These are phyloP conservation scores for Centella asiatica DNA, from an alignment of 129 eudicot genomes.

Conservation along the genomic window DNA sequence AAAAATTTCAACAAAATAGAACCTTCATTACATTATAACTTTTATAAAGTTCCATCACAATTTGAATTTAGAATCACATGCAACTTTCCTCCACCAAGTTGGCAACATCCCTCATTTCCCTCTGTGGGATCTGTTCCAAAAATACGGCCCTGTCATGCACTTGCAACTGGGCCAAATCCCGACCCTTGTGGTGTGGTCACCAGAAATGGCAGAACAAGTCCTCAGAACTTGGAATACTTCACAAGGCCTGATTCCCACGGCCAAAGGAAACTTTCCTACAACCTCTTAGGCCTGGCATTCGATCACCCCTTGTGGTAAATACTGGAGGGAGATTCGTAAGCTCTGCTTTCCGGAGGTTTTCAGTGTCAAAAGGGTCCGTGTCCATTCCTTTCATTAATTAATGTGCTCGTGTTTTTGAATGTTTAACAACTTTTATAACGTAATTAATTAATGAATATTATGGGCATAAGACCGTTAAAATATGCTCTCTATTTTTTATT, in stretches of 20 bases:
- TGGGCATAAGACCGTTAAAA: too few species aligned
- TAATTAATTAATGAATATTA: too few species aligned
- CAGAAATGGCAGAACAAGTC: constrained; percentile 19
- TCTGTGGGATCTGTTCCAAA: constrained; percentile 1
- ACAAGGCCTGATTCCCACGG: constrained; percentile 17
- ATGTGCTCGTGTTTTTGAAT: too few species aligned
- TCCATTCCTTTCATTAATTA: too few species aligned
- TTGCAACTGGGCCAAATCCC: constrained; percentile 18
- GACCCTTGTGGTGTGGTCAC: constrained; percentile 27
- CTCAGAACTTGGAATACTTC: constrained; percentile 27
- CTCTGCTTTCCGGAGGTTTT: constrained; percentile 20
- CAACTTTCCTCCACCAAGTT: constrained; percentile 21
- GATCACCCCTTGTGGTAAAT: constrained; percentile 26
- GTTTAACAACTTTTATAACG: too few species aligned
- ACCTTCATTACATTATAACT: too few species aligned
- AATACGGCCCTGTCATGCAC: constrained; percentile 12
- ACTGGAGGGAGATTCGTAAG: constrained; percentile 34
- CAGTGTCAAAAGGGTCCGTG: constrained; percentile 11
- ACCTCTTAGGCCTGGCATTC: constrained; percentile 20
- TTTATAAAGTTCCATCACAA: too few species aligned
- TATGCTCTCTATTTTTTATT: too few species aligned
- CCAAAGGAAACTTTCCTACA: constrained; percentile 7
- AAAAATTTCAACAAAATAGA: too few species aligned
- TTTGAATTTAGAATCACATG: too few species aligned
- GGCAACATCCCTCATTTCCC: constrained; percentile 6